Percentiles rank a stretch among this genome's conserved stretches.
These are phyloP conservation scores for Colletotrichum navitas DNA, from an alignment of 2,329 filamentous ascomycete genomes.

Conservation along the genomic window DNA sequence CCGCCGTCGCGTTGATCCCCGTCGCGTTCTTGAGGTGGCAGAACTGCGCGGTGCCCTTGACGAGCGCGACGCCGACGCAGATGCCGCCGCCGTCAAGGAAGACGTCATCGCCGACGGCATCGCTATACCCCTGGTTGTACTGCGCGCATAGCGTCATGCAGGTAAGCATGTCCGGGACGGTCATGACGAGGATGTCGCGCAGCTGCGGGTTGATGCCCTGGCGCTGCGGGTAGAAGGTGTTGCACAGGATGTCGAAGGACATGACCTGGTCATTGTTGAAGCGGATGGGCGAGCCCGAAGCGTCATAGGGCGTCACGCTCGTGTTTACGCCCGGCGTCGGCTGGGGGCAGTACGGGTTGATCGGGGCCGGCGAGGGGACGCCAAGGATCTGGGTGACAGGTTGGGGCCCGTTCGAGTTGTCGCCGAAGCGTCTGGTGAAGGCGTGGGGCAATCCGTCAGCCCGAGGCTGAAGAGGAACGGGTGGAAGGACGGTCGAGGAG, in stretches of 20 bases:
- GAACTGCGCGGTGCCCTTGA: conserved; percentile 40
- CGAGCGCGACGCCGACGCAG: conserved; percentile 37
- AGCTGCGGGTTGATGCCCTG: conserved; percentile 38
- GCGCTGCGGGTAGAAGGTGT: conserved; percentile 40
- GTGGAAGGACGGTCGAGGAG: conserved; percentile 7
- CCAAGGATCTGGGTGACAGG: conserved; percentile 31
- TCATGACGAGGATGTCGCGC: conserved; percentile 38
- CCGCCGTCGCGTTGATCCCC: conserved; percentile 33
- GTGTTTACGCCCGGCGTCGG: conserved; percentile 7
- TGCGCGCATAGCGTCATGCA: conserved; percentile 42
- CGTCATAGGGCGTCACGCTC: conserved; percentile 40
- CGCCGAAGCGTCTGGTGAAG: conserved; percentile 13
- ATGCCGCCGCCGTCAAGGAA: conserved; percentile 38
- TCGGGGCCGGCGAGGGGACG: conserved; percentile 38
- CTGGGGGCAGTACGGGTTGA: conserved; percentile 38
- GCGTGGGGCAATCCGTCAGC: conserved; percentile 32
- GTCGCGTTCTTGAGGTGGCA: conserved; percentile 41
- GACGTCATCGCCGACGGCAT: conserved; percentile 40
- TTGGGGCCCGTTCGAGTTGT: neutral
- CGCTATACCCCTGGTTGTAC: conserved; percentile 42
- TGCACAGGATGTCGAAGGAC: conserved; percentile 40
- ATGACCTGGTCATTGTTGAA: conserved; percentile 43
- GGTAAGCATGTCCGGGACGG: conserved; percentile 40
- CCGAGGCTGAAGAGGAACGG: conserved; percentile 30
- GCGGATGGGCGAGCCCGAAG: conserved; percentile 39